Conservation (phyloP, 192 early-diverging fungal genomes). For the Backusella psychrophila region DNA sequence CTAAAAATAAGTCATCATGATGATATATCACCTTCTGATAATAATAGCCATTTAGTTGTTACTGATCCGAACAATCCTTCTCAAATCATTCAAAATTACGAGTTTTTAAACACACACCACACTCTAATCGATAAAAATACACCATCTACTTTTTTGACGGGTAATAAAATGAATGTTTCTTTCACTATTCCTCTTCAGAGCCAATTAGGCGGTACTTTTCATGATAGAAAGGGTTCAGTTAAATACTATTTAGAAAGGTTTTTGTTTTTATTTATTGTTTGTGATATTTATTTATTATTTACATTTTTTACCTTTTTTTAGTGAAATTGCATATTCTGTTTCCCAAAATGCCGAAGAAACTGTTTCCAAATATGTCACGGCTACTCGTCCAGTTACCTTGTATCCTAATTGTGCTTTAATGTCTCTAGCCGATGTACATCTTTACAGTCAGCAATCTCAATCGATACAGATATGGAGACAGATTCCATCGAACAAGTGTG, state of each 20-base stretch:
- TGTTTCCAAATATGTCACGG: background rate
- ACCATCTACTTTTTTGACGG: background rate
- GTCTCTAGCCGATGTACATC: slow-evolving; percentile 1
- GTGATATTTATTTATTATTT: background rate
- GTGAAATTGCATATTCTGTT: slow-evolving; percentile 3
- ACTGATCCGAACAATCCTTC: background rate
- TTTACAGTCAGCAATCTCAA: slow-evolving; percentile 1
- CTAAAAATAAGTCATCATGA: background rate
- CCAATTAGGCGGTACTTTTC: slow-evolving; percentile 12
- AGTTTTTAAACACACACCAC: background rate
- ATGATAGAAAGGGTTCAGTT: slow-evolving; percentile 22
- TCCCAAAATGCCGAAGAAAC: background rate
- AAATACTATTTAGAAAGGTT: slow-evolving; percentile 23
- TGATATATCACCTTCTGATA: background rate
- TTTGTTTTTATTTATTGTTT: background rate
- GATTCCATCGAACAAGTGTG: background rate
- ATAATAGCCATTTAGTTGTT: background rate
- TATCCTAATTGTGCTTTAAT: background rate
- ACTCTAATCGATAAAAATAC: background rate
- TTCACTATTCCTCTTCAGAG: slow-evolving; percentile 6
- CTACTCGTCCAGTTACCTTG: background rate
- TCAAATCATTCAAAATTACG: background rate
- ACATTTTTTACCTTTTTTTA: slow-evolving; percentile 3
- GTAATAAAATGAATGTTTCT: slow-evolving; percentile 7
- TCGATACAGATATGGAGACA: background rate